Conservation (phyloP, 257 asterid species). For the Solanum appendiculatum region DNA sequence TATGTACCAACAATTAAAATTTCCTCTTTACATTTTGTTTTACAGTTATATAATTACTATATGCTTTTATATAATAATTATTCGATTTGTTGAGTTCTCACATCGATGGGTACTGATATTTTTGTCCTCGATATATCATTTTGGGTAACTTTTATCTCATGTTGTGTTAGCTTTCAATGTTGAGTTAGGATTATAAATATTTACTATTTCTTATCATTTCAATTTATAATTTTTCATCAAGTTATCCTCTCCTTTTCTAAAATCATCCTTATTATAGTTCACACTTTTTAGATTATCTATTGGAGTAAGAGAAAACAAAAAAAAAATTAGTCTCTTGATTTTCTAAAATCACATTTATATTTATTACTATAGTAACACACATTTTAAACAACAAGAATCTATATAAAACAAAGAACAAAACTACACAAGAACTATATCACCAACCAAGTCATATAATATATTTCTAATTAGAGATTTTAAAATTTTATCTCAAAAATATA, state of each 20-base stretch:
- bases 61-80: not conserved
- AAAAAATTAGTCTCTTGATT: not conserved
- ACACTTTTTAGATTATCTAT: not conserved
- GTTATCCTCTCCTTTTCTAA: too few relatives aligned
- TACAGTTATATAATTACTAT: not conserved
- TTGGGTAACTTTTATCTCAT: not conserved
- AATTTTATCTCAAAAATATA: too few relatives aligned
- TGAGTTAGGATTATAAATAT: not conserved
- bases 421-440: not conserved
- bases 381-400: not conserved
- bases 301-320: not conserved
- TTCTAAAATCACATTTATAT: not conserved
- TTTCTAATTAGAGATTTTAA: not conserved
- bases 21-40: not conserved
- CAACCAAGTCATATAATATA: not conserved
- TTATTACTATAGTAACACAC: not conserved
- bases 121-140: not conserved
- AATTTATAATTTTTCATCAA: not conserved
- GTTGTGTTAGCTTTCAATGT: not conserved
- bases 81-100: not conserved
- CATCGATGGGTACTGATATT: not conserved
- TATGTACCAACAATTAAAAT: not conserved
- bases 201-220: not conserved
- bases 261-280: not conserved
- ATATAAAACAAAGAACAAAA: not conserved